phyloP scores from a whole-genome alignment of 345 rosid species.

The Kernera saxatilis region DNA sequence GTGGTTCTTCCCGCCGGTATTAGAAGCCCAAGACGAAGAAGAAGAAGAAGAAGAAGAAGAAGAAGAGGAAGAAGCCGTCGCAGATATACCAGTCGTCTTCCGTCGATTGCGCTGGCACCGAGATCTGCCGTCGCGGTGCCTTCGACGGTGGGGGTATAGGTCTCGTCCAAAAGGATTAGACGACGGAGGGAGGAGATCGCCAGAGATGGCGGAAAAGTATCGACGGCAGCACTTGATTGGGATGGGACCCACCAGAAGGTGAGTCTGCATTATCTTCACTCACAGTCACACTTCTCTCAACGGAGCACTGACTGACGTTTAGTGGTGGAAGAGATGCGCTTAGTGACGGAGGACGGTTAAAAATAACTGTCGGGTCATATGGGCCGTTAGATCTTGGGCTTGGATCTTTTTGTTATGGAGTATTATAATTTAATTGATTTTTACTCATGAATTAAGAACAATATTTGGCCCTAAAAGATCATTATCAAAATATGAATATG shows the following conservation, averaged over 20 bases:
- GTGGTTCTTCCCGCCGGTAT: constrained; percentile 49
- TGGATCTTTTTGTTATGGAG: too few relatives aligned
- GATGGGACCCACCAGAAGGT: constrained; percentile 62
- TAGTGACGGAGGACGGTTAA: constrained; percentile 3
- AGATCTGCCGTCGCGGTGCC: not conserved
- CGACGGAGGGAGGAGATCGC: constrained; percentile 8
- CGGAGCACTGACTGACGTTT: constrained; percentile 10
- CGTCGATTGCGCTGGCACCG: constrained; percentile 34
- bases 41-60: constrained; percentile 13
- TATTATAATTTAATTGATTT: too few relatives aligned
- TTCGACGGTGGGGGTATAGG: constrained; percentile 24
- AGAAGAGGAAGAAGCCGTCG: constrained; percentile 27
- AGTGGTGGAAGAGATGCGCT: not conserved
- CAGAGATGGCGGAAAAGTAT: constrained; percentile 26
- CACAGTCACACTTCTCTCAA: not conserved
- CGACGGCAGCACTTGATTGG: constrained; percentile 40
- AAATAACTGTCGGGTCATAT: not conserved
- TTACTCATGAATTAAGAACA: too few relatives aligned
- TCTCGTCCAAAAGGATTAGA: not conserved
- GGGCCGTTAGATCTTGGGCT: too few relatives aligned
- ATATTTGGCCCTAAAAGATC: too few relatives aligned
- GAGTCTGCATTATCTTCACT: constrained; percentile 47
- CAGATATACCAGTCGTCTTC: constrained; percentile 17
- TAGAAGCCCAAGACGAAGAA: constrained; percentile 24
- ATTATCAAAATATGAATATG: too few relatives aligned